A percentile compares a stretch with the other conserved stretches of the same genome.
Evolutionary conservation across 805 yeast genomes (phyloP).

Genomic region (Tetrapisispora namnaoensis): DNA sequence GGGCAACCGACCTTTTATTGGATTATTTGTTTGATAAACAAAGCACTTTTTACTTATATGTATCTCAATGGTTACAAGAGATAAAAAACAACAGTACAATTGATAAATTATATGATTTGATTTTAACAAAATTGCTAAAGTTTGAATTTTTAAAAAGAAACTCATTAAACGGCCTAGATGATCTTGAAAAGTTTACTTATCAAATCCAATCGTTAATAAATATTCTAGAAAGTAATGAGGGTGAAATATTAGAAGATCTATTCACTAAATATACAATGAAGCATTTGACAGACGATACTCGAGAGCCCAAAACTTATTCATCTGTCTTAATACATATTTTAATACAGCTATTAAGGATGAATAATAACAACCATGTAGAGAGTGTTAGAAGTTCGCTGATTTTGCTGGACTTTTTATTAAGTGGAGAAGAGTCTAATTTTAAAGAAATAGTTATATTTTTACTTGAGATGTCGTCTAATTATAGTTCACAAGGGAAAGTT

Average conservation of each 20-base stretch:
- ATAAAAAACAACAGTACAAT: slow-evolving; percentile 43
- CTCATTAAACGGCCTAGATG: slow-evolving; percentile 39
- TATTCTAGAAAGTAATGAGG: slow-evolving; percentile 40
- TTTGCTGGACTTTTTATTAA: slow-evolving; percentile 38
- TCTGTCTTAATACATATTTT: slow-evolving; percentile 40
- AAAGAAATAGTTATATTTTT: slow-evolving; percentile 34
- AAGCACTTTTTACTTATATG: slow-evolving; percentile 34
- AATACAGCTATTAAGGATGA: slow-evolving; percentile 35
- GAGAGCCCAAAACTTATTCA: slow-evolving; percentile 38
- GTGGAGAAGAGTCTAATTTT: slow-evolving; percentile 50
- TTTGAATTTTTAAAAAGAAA: slow-evolving; percentile 29
- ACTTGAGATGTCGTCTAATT: slow-evolving; percentile 30
- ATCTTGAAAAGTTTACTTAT: slow-evolving; percentile 54
- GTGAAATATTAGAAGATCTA: slow-evolving; percentile 38
- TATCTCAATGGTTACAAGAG: slow-evolving; percentile 41
- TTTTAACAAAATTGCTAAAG: slow-evolving; percentile 44
- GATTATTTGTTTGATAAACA: slow-evolving; percentile 47
- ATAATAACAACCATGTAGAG: slow-evolving; percentile 27
- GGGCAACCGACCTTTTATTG: slow-evolving; percentile 58
- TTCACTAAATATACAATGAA: slow-evolving; percentile 46
- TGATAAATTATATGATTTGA: slow-evolving; percentile 48
- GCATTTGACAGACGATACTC: slow-evolving; percentile 20
- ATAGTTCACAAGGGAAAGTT: slow-evolving; percentile 15
- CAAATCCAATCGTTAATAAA: slow-evolving; percentile 44
- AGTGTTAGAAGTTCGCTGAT: slow-evolving; percentile 38